Conservation (phyloP, 345 rosid species). For the Clarkia xantiana region DNA sequence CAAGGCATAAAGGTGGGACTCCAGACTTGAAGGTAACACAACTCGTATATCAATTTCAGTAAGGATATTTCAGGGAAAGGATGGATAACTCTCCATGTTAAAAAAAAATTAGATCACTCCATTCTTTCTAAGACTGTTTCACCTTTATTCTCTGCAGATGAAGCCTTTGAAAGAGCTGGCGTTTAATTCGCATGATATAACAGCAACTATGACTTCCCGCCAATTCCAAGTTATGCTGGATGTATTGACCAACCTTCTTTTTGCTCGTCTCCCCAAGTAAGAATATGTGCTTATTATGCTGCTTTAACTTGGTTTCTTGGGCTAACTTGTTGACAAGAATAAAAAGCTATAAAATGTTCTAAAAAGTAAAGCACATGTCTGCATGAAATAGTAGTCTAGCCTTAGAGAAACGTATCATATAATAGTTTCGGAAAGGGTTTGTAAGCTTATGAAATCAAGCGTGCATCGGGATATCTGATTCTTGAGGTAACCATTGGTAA, state of each 20-base stretch:
- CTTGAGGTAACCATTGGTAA: too few species aligned
- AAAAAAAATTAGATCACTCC: not conserved
- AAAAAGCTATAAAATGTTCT: too few species aligned
- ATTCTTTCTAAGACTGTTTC: too few species aligned
- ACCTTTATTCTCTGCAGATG: constrained; percentile 73
- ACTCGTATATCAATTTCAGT: constrained; percentile 2
- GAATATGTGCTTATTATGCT: constrained; percentile 12
- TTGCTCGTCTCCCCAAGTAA: constrained; percentile 96
- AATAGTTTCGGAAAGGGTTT: too few species aligned
- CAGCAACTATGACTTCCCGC: constrained; percentile 92
- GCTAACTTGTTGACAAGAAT: too few species aligned
- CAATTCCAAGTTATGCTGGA: constrained; percentile 97
- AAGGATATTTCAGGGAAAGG: too few species aligned
- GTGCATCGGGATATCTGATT: too few species aligned
- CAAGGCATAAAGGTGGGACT: constrained; percentile 95
- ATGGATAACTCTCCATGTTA: too few species aligned
- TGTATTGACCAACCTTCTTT: constrained; percentile 93
- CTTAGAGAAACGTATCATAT: too few species aligned
- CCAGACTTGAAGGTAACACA: constrained; percentile 79
- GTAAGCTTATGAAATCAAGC: too few species aligned
- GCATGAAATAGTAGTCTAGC: too few species aligned
- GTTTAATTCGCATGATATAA: constrained; percentile 72
- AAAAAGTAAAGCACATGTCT: too few species aligned
- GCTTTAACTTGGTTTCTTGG: constrained; percentile 1
- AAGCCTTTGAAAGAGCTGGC: constrained; percentile 94